Evolutionary conservation across 177 flowering plant genomes (phyloP), one percentile per base, ranked within the genome.

Genomic region (Tripterygium wilfordii): DNA sequence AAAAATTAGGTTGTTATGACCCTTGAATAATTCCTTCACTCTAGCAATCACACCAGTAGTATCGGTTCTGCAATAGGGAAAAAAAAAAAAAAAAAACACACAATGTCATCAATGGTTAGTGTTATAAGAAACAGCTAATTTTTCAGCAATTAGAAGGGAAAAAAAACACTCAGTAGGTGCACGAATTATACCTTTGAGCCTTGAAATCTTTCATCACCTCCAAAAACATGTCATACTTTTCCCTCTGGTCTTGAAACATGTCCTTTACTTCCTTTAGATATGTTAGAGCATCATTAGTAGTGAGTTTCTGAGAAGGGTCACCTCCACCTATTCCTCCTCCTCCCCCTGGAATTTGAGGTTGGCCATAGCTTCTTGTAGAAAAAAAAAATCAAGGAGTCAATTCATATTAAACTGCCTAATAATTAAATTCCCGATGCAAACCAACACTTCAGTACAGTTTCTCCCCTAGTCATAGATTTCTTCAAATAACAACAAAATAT

Each of bases 251-350:
- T 42, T 83, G 86, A 60, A 88, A 88, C 70, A 79, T 82, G 24
- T 88, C 96, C 74, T 78, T 88, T 18, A 88, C 96, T 40, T 76
- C 70, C 63, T 81, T 83, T 20, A 83, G 68, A 70, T 88, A 88
- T 17, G 68, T 63, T 37, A 85, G 54, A 12, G 96, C 91, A 71
- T 85, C 96, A 55, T 58, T 79, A 5, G 96, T 85, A n/a, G 96
- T 85, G 23, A 85, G 64, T 49, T 76, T 81, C 45, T 69, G 87
- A 2, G 75, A 24, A 36, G 56, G 14, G 27, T 42, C 56, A 35
- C 57, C 58, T 10, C 58, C 61, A 1, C 64, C 64, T 21, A 52
- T 57, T 16, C 72, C 64, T 4, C 66, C 56, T 23, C 64, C 62
- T n/a, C 56, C 67, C 1, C 55, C 61, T 18, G 59, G 64, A 24